A percentile compares a stretch with the other conserved stretches of the same genome.
Conservation (phyloP, 345 rosid species). For the Euclidium syriacum region DNA sequence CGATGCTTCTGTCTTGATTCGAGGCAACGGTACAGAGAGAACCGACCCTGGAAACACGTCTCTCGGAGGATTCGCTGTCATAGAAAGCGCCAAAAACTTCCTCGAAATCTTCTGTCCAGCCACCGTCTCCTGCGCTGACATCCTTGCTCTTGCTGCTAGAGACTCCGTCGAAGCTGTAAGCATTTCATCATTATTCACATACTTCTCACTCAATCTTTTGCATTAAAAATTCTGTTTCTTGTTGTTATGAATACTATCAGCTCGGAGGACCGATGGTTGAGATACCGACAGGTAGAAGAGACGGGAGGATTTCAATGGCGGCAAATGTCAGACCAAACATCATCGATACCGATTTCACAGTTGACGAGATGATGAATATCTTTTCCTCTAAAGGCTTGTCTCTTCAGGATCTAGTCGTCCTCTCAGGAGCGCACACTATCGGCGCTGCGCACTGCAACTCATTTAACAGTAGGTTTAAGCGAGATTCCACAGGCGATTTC, state of each 20-base stretch:
- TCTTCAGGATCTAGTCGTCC: constrained; percentile 52
- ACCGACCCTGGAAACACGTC: constrained; percentile 75
- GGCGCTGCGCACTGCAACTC: constrained; percentile 75
- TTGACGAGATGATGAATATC: constrained; percentile 51
- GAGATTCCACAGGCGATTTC: constrained; percentile 46
- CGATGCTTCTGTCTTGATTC: constrained; percentile 77
- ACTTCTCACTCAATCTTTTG: not conserved
- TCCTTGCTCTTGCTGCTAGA: constrained; percentile 67
- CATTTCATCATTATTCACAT: not conserved
- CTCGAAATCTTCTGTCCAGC: constrained; percentile 66
- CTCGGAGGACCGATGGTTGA: constrained; percentile 60
- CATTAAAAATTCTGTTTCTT: constrained; percentile 11
- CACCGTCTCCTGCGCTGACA: constrained; percentile 69
- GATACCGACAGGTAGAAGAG: constrained; percentile 70
- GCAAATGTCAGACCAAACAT: constrained; percentile 62
- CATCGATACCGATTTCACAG: constrained; percentile 61
- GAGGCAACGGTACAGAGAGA: constrained; percentile 78
- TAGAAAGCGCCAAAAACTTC: constrained; percentile 58
- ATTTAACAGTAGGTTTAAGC: constrained; percentile 52
- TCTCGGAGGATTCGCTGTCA: constrained; percentile 66
- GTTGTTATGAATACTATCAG: constrained; percentile 28
- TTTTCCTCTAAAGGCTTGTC: constrained; percentile 72
- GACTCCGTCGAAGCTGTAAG: constrained; percentile 71
- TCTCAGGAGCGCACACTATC: constrained; percentile 76
- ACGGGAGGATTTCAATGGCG: constrained; percentile 49